Evolutionary conservation across 371 early-diverging fungal genomes (phyloP).

Genomic region (Chytridiales sp.): DNA sequence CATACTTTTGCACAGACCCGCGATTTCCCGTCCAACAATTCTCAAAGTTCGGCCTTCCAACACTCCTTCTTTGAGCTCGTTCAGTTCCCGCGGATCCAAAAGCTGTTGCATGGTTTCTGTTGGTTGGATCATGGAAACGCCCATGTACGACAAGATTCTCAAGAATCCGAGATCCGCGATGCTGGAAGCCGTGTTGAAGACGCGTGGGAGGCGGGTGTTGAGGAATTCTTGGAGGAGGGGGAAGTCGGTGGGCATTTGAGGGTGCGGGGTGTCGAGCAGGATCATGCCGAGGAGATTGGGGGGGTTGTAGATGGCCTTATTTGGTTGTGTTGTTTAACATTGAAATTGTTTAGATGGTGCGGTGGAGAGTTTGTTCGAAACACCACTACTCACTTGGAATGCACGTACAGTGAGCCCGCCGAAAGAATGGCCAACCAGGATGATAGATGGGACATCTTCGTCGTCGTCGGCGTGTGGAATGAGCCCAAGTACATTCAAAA

Average conservation of each 20-base stretch:
- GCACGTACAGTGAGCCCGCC: slow-evolving; percentile 2
- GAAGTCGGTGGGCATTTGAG: not conserved
- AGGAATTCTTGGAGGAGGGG: slow-evolving; percentile 1
- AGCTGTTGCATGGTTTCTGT: not conserved
- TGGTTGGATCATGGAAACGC: not conserved
- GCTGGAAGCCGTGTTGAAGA: not conserved
- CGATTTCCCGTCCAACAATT: not conserved
- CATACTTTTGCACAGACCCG: not conserved
- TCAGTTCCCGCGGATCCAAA: not conserved
- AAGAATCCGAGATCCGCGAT: not conserved
- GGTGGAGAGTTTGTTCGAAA: not conserved
- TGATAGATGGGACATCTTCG: slow-evolving; percentile 1
- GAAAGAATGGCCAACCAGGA: slow-evolving; percentile 6
- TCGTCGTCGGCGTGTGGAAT: not conserved
- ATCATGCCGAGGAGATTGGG: slow-evolving; percentile 7
- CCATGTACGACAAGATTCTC: slow-evolving; percentile 1
- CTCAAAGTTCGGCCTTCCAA: not conserved
- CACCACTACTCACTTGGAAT: not conserved
- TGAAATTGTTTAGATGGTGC: too few species aligned
- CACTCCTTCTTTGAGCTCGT: not conserved
- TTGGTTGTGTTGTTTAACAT: too few species aligned
- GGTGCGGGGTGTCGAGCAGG: not conserved
- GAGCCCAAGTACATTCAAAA: not conserved
- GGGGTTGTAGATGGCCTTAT: not conserved
- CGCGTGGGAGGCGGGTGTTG: slow-evolving; percentile 1